These are phyloP conservation scores for Trametes meyenii DNA, from an alignment of 768 basidiomycete species.

Conservation along the genomic window DNA sequence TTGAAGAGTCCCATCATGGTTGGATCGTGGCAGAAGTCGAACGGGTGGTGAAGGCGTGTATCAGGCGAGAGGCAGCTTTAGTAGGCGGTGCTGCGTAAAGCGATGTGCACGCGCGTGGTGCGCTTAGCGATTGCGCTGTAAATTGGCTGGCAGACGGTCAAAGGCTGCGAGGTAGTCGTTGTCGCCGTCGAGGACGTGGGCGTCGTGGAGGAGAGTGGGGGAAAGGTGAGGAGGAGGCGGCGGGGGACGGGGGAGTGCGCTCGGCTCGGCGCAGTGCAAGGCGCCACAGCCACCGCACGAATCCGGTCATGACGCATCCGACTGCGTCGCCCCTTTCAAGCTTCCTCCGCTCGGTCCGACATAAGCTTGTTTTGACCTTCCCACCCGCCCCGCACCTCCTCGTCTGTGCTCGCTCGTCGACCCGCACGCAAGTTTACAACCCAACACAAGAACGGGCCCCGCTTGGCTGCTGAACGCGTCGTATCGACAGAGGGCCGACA, in stretches of 20 bases:
- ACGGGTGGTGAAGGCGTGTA: conserved; percentile 20
- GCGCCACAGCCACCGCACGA: conserved; percentile 8
- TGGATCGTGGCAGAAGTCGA: conserved; percentile 8
- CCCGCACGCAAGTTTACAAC: not conserved
- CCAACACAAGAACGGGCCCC: not conserved
- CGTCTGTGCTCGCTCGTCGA: not conserved
- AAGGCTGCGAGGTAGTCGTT: not conserved
- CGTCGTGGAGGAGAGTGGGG: not conserved
- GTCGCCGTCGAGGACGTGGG: not conserved
- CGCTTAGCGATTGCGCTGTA: not conserved
- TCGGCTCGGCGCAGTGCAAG: conserved; percentile 1
- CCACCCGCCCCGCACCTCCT: not conserved
- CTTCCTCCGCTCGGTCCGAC: not conserved
- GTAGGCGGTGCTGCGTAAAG: conserved; percentile 17
- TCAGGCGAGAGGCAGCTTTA: conserved; percentile 5
- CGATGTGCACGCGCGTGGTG: conserved; percentile 2
- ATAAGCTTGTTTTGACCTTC: not conserved
- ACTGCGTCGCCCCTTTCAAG: not conserved
- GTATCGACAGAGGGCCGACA: not conserved
- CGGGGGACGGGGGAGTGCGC: not conserved
- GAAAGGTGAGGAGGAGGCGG: not conserved
- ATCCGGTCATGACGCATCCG: not conserved
- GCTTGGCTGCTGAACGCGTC: too few species aligned
- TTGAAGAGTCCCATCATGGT: conserved; percentile 82
- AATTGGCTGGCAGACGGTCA: not conserved